Base-by-base conservation (phyloP, 495 filamentous ascomycete genomes). In the Paragyromitra xinjiangensis region DNA sequence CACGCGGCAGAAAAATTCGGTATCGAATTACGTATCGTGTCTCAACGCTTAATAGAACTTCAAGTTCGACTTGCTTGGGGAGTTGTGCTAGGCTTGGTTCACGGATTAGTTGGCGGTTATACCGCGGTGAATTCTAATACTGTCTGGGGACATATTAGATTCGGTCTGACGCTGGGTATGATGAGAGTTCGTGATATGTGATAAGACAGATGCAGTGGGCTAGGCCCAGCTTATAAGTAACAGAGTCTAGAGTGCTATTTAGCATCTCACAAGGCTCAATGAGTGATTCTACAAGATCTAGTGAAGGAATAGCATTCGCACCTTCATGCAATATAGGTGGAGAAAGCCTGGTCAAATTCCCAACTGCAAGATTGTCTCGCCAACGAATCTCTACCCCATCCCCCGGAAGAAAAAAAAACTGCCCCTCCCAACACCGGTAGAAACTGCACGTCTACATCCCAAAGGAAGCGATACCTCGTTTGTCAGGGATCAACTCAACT, bases 21-120 rank as follows among this genome's bases (percentile, higher is more conserved):
- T 39, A 7, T 39, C 56, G 11, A 37, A 61, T 39, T 61, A 39
- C 29, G 56, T 61, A 53, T 8, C 50, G 2, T 22, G 29, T 61
- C 56, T 61, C 56, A 37, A n/a, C 56, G 56, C 29, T 39, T 39
- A 61, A 61, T 37, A 59, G 26, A 61, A 61, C 56, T 61, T 39
- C 56, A 39, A 37, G 56, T 34, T 19, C 56, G 19, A n/a, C 56
- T 61, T 39, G 56, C 56, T 59, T 11, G 8, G 24, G 34, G 8
- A 14, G 19, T 55, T 55, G 9, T 29, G 2, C 6, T n/a, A 37
- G 26, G 12, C 8, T 53, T n/a, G 50, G n/a, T 6, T 24, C 19
- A n/a, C 29, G 29, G 29, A 3, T 34, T 22, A 19, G 50, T 9
- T 53, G 2, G 50, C 16, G 19, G 19, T 22, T 22, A 22, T 22